Base-by-base conservation (phyloP, 1,284 basidiomycete species). In the Apiotrichum domesticum region DNA sequence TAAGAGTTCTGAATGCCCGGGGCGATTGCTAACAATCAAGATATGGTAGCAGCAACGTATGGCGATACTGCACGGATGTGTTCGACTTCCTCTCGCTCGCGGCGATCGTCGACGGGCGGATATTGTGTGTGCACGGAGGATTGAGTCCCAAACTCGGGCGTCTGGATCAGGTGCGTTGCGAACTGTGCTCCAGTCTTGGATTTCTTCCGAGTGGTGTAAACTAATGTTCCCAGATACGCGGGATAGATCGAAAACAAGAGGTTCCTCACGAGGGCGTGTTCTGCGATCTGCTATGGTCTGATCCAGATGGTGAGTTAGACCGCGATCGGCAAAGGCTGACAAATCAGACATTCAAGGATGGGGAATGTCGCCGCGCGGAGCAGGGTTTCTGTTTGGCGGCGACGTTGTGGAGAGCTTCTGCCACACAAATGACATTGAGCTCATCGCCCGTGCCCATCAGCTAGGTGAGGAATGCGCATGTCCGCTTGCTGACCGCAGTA, bases 251-350 rank as follows among this genome's bases (percentile, higher is more conserved):
- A 37, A 94, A 96, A 76, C 93, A 98, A 77, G 95, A 98, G 74
- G 96, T 98, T 10, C 95, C 95, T n/a, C 96, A 98, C 74, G 95
- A 98, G 72, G 95, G 96, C 8, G 86, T 93, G 7, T 98, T 98
- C 94, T 98, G 95, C 72, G 96, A 98, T 77, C 79, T 98, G 6
- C 81, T 98, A 21, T 98, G 95, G 95, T 97, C 93, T 55, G 95
- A 98, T 80, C 96, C 95, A 40, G 95, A 98, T 73, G 92, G 90
- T 92, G 46, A 46, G 79, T 67, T 9, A 39, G 14, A 35, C 21
- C 35, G 40, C 10, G 13, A 29, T 14, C 43, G 13, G 14, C 35
- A 14, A n/a, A 10, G 9, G 14, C 51, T 62, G 35, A 52, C 43
- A 8, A 40, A 35, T 15, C 44, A 80, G 91, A 96, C 67, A 94